These are phyloP conservation scores for Coniochaeta sp. DNA, from an alignment of 2,329 filamentous ascomycete genomes.

Conservation along the genomic window DNA sequence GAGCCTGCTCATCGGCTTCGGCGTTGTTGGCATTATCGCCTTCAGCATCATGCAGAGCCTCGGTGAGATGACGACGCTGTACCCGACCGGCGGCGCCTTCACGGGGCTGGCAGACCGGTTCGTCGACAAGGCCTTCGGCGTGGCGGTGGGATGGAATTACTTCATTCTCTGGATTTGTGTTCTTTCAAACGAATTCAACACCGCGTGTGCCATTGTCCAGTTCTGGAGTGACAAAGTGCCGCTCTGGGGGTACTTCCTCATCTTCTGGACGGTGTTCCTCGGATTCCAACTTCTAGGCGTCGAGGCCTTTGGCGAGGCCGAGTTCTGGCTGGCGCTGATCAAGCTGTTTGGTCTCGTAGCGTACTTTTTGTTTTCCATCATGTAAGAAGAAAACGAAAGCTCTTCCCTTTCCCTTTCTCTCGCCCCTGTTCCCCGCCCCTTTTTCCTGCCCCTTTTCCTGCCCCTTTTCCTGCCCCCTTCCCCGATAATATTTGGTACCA, in stretches of 20 bases:
- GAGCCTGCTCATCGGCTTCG: slow-evolving; percentile 66
- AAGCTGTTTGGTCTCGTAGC: slow-evolving; percentile 64
- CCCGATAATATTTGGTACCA: neutral
- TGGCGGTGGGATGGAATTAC: slow-evolving; percentile 66
- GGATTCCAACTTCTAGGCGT: slow-evolving; percentile 65
- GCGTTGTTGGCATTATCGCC: slow-evolving; percentile 63
- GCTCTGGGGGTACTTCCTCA: slow-evolving; percentile 61
- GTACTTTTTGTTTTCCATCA: slow-evolving; percentile 67
- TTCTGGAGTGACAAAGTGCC: slow-evolving; percentile 58
- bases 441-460: neutral
- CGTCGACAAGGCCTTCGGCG: slow-evolving; percentile 62
- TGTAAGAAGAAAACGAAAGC: slow-evolving; percentile 39
- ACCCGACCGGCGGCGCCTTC: slow-evolving; percentile 64
- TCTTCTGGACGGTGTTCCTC: slow-evolving; percentile 65
- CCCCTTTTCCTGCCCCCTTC: no score
- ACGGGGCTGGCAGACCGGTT: slow-evolving; percentile 64
- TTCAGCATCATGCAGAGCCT: slow-evolving; percentile 64
- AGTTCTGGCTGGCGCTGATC: slow-evolving; percentile 71
- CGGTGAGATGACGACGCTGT: slow-evolving; percentile 67
- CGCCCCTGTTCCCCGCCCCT: no score
- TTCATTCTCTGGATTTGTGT: slow-evolving; percentile 61
- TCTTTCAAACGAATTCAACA: slow-evolving; percentile 65
- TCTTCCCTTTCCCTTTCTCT: neutral
- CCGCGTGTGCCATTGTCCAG: slow-evolving; percentile 56
- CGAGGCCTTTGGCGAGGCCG: slow-evolving; percentile 68